Base-by-base conservation (phyloP, 2,329 filamentous ascomycete genomes). In the Plectosphaerella cucumerina region DNA sequence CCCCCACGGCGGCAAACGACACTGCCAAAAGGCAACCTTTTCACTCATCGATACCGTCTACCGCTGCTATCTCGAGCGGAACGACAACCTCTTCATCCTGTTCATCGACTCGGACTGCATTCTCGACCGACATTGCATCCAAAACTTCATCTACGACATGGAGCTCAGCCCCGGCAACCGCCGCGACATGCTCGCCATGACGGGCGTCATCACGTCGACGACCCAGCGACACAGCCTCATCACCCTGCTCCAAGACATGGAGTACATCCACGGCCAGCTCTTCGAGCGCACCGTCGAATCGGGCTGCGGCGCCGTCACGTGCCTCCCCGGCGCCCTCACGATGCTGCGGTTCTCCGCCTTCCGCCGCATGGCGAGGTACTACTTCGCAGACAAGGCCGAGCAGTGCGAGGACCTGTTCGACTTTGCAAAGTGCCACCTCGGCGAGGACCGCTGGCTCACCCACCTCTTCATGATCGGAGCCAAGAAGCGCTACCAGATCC, bases 131-230 rank as follows among this genome's bases (percentile, higher is more conserved):
- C 84, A 92, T 39, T 97, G 93, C 66, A 82, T 97, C 53, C 93
- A 97, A 66, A 97, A 97, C 68, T 97, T 97, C 70, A 89, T 97
- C 73, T 97, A 94, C 69, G 93, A 97, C 66, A 97, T 97, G 94
- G 91, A 97, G 69, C 77, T 97, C 54, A 96, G 93, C 68, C 93
- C 93, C 1, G 92, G 92, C 50, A 96, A 92, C 71, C 85, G 89
- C 64, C 84, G 86, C 64, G 90, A 95, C 66, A 97, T 96, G 90
- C 77, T 97, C 63, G 93, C 93, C 49, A 97, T 97, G 90, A 97
- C 93, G 14, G 93, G 93, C 31, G 89, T 97, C 63, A 97, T 97
- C 63, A 97, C 93, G 2, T 93, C 91, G 1, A 97, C 92, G 0
- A 96, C 93, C 0, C 82, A 87, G 60, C 94, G 89, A 61, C 88